Base-by-base conservation (phyloP, 1,284 basidiomycete genomes). In the Psilocybe mexicana region DNA sequence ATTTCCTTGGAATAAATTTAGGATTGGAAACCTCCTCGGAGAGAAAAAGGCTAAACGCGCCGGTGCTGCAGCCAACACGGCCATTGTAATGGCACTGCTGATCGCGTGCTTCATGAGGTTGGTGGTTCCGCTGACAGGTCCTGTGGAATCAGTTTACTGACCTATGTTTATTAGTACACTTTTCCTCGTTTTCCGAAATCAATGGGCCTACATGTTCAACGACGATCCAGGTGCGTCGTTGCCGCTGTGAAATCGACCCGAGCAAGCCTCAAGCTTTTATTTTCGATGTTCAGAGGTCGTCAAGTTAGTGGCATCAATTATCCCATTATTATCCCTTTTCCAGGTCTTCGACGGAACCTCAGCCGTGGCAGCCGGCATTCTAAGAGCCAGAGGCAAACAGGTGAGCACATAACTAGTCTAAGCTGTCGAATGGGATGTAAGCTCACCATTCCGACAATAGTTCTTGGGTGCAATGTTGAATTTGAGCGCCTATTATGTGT, bases 151-250 rank as follows among this genome's bases (percentile, higher is more conserved):
- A 18, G 8, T 48, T 28, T 25, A 10, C 11, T 49, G 30, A 36
- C 18, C 35, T 36, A 11, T 11, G 23, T 14, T 62, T 42, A 43
- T 51, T 46, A 93, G 90, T 61, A 68, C 79, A 0, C 76, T 93
- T 70, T 91, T 92, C 70, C 66, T 94, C 62, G 70, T 81, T 11
- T 93, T 93, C 79, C 80, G 91, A 5, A 72, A 85, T 36, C 76
- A 77, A 3, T 94, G 92, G 90, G 93, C 82, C 2, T 86, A 88
- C 67, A 72, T 96, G 25, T 97, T 96, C 79, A 96, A 94, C 67
- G 77, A 86, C 55, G 94, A 96, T 72, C 80, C 84, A 6, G 79
- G 88, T 83, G 59, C 12, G 75, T 65, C 11, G 14, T 38, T 45
- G 43, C 28, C 7, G n/a, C 10, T 7, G 11, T 28, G 23, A 30